Conservation (phyloP, 306 rosid species). For the Biancaea sappan region DNA sequence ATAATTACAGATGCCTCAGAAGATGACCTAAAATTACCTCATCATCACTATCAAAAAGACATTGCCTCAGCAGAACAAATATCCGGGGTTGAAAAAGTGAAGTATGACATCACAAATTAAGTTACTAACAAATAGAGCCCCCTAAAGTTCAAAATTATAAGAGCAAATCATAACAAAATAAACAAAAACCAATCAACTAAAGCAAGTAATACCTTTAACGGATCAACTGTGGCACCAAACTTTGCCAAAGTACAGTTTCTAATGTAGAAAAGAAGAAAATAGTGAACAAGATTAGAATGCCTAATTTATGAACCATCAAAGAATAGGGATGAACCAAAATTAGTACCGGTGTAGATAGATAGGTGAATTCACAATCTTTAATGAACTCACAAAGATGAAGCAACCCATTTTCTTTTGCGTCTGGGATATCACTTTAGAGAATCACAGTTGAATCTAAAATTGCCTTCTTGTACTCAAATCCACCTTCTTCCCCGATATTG, state of each 20-base stretch:
- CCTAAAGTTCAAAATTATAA: neutral
- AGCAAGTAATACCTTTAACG: conserved; percentile 61
- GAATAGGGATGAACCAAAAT: conserved; percentile 31
- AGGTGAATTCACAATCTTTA: conserved; percentile 98
- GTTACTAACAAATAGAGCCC: conserved; percentile 30
- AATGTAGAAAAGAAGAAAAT: conserved; percentile 21
- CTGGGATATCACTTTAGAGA: conserved; percentile 93
- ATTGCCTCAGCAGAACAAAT: conserved; percentile 78
- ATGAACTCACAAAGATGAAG: conserved; percentile 99
- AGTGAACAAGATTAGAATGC: conserved; percentile 22
- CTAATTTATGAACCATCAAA: conserved; percentile 15
- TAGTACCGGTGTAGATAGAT: conserved; percentile 92
- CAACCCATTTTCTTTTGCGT: conserved; percentile 94
- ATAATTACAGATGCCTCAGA: conserved; percentile 14
- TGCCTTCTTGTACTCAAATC: conserved; percentile 98
- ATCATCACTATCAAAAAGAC: conserved; percentile 93
- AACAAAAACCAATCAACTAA: too few relatives aligned
- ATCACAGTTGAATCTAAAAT: conserved; percentile 96
- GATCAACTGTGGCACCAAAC: conserved; percentile 93
- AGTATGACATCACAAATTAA: conserved; percentile 15
- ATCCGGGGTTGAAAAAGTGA: conserved; percentile 78
- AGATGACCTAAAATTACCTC: conserved; percentile 65
- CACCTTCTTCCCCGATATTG: conserved; percentile 99
- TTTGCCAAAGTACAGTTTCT: conserved; percentile 97
- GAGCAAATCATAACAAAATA: conserved; percentile 17